Percentiles rank a stretch among this genome's conserved stretches.
Conservation (phyloP, 2,329 filamentous ascomycete species). For the Hortaea werneckii region DNA sequence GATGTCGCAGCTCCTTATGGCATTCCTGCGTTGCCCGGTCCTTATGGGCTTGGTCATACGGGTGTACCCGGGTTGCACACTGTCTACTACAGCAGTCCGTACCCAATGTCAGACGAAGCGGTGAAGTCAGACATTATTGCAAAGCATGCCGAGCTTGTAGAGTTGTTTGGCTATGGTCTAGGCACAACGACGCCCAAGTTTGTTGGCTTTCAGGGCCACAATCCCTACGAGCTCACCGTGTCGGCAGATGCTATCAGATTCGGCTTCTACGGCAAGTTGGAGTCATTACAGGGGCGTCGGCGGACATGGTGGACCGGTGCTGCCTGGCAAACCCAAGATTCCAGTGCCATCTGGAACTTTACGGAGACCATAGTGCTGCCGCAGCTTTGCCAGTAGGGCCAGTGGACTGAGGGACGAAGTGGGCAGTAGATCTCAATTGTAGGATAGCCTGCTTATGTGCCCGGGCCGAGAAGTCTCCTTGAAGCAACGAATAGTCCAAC, state of each 20-base stretch:
- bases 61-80: constrained; percentile 5
- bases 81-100: constrained; percentile 8
- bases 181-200: background rate
- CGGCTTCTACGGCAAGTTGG: constrained; percentile 16
- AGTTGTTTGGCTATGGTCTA: background rate
- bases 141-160: background rate
- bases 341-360: constrained; percentile 20
- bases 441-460: too few relatives aligned
- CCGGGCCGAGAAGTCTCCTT: too few relatives aligned
- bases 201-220: constrained; percentile 1
- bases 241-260: constrained; percentile 11
- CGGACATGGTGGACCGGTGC: constrained; percentile 20
- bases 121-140: constrained; percentile 9
- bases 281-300: constrained; percentile 14
- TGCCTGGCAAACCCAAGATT: constrained; percentile 23
- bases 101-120: constrained; percentile 5
- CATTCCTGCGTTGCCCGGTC: constrained; percentile 11
- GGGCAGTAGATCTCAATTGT: too few relatives aligned
- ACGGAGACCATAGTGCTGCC: constrained; percentile 7
- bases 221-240: constrained; percentile 10
- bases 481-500: too few relatives aligned
- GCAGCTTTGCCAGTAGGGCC: background rate
- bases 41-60: constrained; percentile 4
- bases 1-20: constrained; percentile 6
- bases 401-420: too few relatives aligned